These are phyloP conservation scores for Chrysoporthe deuterocubensis DNA, from an alignment of 2,329 filamentous ascomycete genomes.

Conservation along the genomic window DNA sequence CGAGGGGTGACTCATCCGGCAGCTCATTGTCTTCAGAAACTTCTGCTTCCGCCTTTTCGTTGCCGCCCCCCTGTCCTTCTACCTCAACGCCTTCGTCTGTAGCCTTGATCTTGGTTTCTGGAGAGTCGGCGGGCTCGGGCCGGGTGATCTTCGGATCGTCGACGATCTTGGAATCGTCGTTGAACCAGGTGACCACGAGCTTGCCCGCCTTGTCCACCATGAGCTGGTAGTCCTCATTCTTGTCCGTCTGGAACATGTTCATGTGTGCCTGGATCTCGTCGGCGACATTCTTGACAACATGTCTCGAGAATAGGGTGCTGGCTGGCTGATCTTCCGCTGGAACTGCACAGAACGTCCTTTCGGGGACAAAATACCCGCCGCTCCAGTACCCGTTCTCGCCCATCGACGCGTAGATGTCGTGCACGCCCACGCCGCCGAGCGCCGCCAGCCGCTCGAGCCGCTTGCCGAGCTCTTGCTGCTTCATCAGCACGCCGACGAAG, in stretches of 20 bases:
- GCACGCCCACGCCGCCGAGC: conserved; percentile 68
- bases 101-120: conserved; percentile 35
- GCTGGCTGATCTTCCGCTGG: conserved; percentile 50
- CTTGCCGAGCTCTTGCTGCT: conserved; percentile 70
- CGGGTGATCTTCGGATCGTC: conserved; percentile 45
- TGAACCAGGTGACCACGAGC: conserved; percentile 62
- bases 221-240: conserved; percentile 65
- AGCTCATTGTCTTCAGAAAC: conserved; percentile 39
- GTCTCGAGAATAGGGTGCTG: conserved; percentile 51
- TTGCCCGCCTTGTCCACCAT: conserved; percentile 65
- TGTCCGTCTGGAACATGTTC: conserved; percentile 65
- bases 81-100: conserved; percentile 31
- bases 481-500: conserved; percentile 80
- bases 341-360: conserved; percentile 81
- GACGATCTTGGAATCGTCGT: conserved; percentile 47
- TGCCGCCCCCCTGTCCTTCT: conserved; percentile 23
- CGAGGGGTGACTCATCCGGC: conserved; percentile 53
- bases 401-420: conserved; percentile 77
- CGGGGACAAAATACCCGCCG: conserved; percentile 62
- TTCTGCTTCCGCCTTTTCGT: conserved; percentile 30
- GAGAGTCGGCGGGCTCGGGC: conserved; percentile 30
- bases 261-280: conserved; percentile 78
- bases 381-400: conserved; percentile 71
- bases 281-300: conserved; percentile 64
- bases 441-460: conserved; percentile 66